Base-by-base conservation (phyloP, 495 filamentous ascomycete genomes). In the Recurvomyces mirabilis region DNA sequence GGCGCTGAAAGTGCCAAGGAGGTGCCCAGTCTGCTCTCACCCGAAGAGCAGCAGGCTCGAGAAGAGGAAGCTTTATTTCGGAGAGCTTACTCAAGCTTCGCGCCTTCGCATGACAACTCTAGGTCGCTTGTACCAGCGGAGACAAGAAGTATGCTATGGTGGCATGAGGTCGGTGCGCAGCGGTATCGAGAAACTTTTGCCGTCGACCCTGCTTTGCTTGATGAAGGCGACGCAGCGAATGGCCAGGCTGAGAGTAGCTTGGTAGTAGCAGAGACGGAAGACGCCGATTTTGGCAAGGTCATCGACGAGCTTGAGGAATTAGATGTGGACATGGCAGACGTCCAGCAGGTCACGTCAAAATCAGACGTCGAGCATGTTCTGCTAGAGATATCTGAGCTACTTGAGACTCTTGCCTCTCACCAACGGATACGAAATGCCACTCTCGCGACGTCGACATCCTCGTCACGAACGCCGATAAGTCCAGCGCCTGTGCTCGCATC, bases 61-160 rank as follows among this genome's bases (percentile, higher is more conserved):
- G 79, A 81, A 60, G 69, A 82, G 55, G 81, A 86, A 22, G 74
- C 83, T 3, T 65, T 87, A 20, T 83, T 93, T 50, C 73, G 84
- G 31, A 78, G 84, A 38, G 84, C 80, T 5, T 94, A 87, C 59
- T 93, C 86, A 0, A 83, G 81, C 46, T 94, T 94, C 65, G 86
- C 86, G 10, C 88, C 88, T 4, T 77, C 73, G 38, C 78, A 77
- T 44, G 88, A 95, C 55, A 84, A 91, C 57, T 74, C 82, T 3
- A 74, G 70, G 4, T 77, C 88, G 2, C 69, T 93, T 42, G 64
- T 87, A 7, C 75, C 87, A 26, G 72, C 70, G 11, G 78, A 82
- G 47, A 66, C 74, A 20, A 79, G 85, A 42, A 76, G 81, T 43
- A 66, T 75, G 31, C 65, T 93, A n/a, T 95, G 88, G 88, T 95